These are phyloP conservation scores for Saxophila tyrrhenica DNA, from an alignment of 495 filamentous ascomycete species.

Conservation along the genomic window DNA sequence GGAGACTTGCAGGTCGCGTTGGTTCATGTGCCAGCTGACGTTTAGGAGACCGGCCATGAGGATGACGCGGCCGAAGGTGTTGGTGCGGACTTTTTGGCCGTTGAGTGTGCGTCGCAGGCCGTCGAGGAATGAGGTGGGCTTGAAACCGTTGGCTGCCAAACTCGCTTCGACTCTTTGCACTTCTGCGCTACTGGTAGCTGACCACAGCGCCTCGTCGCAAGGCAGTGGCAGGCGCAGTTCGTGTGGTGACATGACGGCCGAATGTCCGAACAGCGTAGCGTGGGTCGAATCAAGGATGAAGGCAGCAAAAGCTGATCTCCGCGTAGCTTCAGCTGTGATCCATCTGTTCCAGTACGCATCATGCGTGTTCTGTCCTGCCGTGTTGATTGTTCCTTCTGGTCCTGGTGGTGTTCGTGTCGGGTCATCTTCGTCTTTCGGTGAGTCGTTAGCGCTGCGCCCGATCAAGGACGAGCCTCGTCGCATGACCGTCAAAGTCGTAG, in stretches of 20 bases:
- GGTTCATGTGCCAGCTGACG: conserved; percentile 96
- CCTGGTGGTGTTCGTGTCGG: conserved; percentile 37
- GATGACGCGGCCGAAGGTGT: conserved; percentile 88
- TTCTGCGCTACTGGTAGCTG: conserved; percentile 77
- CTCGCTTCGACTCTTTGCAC: conserved; percentile 78
- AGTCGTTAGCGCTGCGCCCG: conserved; percentile 77
- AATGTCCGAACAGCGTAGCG: conserved; percentile 96
- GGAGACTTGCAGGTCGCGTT: conserved; percentile 87
- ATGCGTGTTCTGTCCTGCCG: conserved; percentile 41
- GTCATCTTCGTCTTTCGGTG: conserved; percentile 66
- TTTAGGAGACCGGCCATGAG: conserved; percentile 90
- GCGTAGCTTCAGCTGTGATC: conserved; percentile 88
- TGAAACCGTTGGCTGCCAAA: conserved; percentile 69
- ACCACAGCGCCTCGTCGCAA: conserved; percentile 90
- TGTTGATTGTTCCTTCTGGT: conserved; percentile 30
- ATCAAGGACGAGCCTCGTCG: conserved; percentile 83
- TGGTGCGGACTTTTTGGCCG: conserved; percentile 76
- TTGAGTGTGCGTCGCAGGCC: conserved; percentile 85
- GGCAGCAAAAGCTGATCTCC: conserved; percentile 83
- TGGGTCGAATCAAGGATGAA: conserved; percentile 95
- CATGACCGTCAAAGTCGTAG: conserved; percentile 92
- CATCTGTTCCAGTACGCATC: conserved; percentile 96
- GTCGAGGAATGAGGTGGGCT: conserved; percentile 80
- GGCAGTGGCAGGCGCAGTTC: conserved; percentile 88
- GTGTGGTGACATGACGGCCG: conserved; percentile 92